A percentile compares a stretch with the other conserved stretches of the same genome.
phyloP scores from a whole-genome alignment of 805 yeast genomes.

The Candida succiphila region DNA sequence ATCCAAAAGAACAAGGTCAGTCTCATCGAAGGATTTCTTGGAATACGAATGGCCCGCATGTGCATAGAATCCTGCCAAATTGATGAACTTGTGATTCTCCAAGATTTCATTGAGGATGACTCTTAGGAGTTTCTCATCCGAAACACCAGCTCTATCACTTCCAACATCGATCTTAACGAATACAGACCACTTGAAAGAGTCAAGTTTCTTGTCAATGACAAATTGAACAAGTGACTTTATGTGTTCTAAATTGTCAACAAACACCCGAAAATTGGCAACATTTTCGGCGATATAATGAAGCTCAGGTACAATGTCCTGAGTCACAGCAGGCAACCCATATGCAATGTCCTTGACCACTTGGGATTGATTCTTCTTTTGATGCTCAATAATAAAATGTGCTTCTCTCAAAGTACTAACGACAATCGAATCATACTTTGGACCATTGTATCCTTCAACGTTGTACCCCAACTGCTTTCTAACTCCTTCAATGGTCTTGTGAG shows the following conservation, averaged over 20 bases:
- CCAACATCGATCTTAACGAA: constrained; percentile 68
- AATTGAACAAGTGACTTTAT: constrained; percentile 34
- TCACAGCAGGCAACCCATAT: constrained; percentile 50
- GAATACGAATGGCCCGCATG: constrained; percentile 75
- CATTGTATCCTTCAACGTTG: constrained; percentile 18
- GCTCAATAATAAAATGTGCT: constrained; percentile 27
- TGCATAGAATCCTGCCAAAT: constrained; percentile 60
- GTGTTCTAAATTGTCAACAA: constrained; percentile 56
- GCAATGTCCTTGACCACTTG: constrained; percentile 34
- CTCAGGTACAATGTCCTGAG: constrained; percentile 36
- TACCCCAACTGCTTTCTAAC: constrained; percentile 42
- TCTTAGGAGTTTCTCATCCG: constrained; percentile 15
- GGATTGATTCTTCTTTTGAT: constrained; percentile 3
- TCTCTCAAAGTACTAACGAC: constrained; percentile 65
- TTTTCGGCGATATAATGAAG: constrained; percentile 31
- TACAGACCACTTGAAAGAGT: constrained; percentile 41
- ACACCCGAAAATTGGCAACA: constrained; percentile 37
- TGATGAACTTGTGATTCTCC: constrained; percentile 22
- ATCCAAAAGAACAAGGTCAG: constrained; percentile 36
- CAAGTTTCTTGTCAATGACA: constrained; percentile 14
- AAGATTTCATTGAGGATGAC: constrained; percentile 6
- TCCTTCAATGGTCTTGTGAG: constrained; percentile 63
- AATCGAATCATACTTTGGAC: constrained; percentile 33
- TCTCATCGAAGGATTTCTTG: constrained; percentile 32
- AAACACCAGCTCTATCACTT: constrained; percentile 57